phyloP scores from a whole-genome alignment of 2,329 filamentous ascomycete genomes.

The Aspergillus aculeatus region DNA sequence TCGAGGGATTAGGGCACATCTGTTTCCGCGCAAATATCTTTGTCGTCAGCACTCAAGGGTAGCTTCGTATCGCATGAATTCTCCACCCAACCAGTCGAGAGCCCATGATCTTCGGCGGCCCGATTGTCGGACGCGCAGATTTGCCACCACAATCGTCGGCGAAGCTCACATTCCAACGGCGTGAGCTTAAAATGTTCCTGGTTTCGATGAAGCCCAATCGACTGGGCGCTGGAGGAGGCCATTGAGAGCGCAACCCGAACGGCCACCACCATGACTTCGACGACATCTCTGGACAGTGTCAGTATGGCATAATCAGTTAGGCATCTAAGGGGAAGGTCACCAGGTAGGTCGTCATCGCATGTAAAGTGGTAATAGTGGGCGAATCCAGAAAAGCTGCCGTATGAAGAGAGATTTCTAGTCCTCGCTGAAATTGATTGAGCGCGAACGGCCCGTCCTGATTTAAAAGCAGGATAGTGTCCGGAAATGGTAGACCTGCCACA shows the following conservation, averaged over 20 bases:
- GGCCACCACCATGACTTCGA: constrained; percentile 24
- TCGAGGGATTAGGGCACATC: constrained; percentile 44
- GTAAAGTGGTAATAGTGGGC: constrained; percentile 56
- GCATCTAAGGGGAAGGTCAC: constrained; percentile 35
- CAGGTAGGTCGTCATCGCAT: constrained; percentile 60
- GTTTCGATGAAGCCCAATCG: constrained; percentile 40
- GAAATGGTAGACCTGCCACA: constrained; percentile 26
- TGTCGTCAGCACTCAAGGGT: constrained; percentile 52
- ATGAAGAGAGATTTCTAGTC: too few relatives aligned
- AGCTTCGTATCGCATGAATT: constrained; percentile 36
- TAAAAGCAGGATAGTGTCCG: too few relatives aligned
- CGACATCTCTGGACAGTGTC: too few relatives aligned
- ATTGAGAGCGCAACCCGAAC: constrained; percentile 30
- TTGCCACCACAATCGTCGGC: constrained; percentile 51
- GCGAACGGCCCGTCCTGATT: too few relatives aligned
- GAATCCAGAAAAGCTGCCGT: constrained; percentile 52
- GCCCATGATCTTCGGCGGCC: constrained; percentile 47
- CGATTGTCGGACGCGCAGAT: constrained; percentile 47
- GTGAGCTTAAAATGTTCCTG: constrained; percentile 43
- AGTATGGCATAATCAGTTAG: too few relatives aligned
- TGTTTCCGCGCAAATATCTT: constrained; percentile 46
- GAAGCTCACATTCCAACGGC: constrained; percentile 49
- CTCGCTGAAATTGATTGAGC: too few relatives aligned
- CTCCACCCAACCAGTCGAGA: constrained; percentile 29
- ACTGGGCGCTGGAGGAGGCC: constrained; percentile 29